A percentile compares a stretch with the other conserved stretches of the same genome.
Evolutionary conservation across 495 filamentous ascomycete species (phyloP).

Genomic region (Penicillium roqueforti): DNA sequence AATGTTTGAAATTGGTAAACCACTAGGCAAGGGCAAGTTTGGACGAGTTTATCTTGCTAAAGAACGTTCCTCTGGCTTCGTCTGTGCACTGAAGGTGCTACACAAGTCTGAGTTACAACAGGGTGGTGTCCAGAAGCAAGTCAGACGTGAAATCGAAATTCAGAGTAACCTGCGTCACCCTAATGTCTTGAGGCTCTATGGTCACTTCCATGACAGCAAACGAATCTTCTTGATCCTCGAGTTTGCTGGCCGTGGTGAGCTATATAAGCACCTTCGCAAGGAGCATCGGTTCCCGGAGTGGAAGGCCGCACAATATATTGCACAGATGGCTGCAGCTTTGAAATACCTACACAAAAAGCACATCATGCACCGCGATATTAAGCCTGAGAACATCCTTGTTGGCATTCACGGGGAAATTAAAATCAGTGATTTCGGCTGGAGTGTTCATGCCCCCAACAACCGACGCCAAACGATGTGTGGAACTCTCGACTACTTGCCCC

Average conservation of each 20-base stretch:
- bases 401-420: constrained; percentile 98
- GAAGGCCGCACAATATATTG: constrained; percentile 94
- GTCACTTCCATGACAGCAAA: constrained; percentile 96
- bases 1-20: constrained; percentile 98
- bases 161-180: constrained; percentile 95
- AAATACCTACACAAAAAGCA: constrained; percentile 95
- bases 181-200: constrained; percentile 90
- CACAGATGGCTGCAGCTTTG: constrained; percentile 95
- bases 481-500: constrained; percentile 93
- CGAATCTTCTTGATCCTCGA: constrained; percentile 94
- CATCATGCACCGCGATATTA: constrained; percentile 98
- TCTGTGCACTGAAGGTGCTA: constrained; percentile 94
- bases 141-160: constrained; percentile 95
- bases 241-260: constrained; percentile 90
- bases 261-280: constrained; percentile 92
- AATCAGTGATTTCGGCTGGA: constrained; percentile 98
- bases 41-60: constrained; percentile 93
- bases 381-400: constrained; percentile 97
- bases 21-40: constrained; percentile 95
- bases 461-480: constrained; percentile 93
- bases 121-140: constrained; percentile 93
- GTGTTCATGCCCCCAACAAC: constrained; percentile 95
- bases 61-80: constrained; percentile 82
- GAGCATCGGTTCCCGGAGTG: constrained; percentile 89
- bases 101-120: constrained; percentile 93